Conservation (phyloP, 1,139 yeast species). For the Geotrichum klebahnii region DNA sequence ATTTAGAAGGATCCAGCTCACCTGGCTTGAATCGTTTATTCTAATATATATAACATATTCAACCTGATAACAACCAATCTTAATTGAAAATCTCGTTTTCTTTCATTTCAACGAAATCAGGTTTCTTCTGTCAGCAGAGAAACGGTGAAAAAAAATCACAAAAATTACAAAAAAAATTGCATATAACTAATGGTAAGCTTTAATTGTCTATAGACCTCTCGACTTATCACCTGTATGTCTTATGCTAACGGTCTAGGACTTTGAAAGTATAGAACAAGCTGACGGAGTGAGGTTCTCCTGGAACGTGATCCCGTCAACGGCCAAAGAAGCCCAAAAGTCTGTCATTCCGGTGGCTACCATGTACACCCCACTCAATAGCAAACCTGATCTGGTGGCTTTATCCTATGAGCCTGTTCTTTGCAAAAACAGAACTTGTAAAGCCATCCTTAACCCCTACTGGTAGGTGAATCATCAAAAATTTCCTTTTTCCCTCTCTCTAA, state of each 20-base stretch:
- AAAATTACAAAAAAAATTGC: too few species aligned
- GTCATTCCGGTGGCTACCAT: constrained; percentile 61
- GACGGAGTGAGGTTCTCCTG: constrained; percentile 70
- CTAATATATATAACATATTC: too few species aligned
- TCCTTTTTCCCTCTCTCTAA: constrained; percentile 18
- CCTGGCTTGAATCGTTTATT: too few species aligned
- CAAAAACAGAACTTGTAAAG: constrained; percentile 48
- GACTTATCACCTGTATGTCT: too few species aligned
- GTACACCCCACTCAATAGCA: constrained; percentile 61
- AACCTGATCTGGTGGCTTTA: constrained; percentile 44
- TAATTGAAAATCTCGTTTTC: too few species aligned
- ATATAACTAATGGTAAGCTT: too few species aligned
- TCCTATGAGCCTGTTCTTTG: constrained; percentile 50
- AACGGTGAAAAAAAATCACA: too few species aligned
- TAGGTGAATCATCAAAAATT: neutral
- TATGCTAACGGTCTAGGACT: constrained; percentile 37
- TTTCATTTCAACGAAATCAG: too few species aligned
- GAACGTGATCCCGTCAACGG: constrained; percentile 60
- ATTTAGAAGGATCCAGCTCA: too few species aligned
- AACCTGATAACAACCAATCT: too few species aligned
- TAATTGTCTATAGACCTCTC: too few species aligned
- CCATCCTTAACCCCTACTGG: constrained; percentile 57
- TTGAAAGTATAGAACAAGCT: constrained; percentile 57
- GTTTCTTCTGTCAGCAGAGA: too few species aligned
- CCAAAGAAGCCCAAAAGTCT: constrained; percentile 54